Evolutionary conservation across 495 filamentous ascomycete species (phyloP).

Genomic region (Aspergillus nidulans): DNA sequence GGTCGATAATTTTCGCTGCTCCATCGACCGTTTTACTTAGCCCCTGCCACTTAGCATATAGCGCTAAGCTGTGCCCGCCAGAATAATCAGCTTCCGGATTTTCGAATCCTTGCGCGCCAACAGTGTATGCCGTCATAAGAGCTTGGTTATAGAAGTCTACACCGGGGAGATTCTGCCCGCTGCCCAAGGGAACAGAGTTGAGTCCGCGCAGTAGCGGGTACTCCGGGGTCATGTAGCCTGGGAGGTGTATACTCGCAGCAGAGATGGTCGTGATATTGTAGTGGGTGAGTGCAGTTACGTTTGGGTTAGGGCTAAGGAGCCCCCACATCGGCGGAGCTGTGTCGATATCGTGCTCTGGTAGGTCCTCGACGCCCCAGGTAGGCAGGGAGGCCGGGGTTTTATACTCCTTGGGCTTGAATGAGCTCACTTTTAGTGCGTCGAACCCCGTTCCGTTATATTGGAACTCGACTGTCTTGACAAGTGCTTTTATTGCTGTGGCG

Average conservation of each 20-base stretch:
- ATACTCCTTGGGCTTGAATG: conserved; percentile 11
- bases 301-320: not conserved
- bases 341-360: not conserved
- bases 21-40: conserved; percentile 7
- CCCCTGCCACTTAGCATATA: conserved; percentile 7
- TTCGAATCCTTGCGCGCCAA: not conserved
- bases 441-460: conserved; percentile 24
- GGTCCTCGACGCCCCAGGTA: conserved; percentile 25
- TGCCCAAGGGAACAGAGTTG: not conserved
- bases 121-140: conserved; percentile 11
- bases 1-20: conserved; percentile 29
- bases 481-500: conserved; percentile 33
- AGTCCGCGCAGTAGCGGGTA: not conserved
- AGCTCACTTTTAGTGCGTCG: conserved; percentile 10
- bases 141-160: conserved; percentile 14
- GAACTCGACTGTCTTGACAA: conserved; percentile 40
- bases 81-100: conserved; percentile 10
- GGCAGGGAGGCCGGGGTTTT: not conserved
- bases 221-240: not conserved
- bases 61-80: not conserved
- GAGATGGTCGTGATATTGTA: conserved; percentile 2
- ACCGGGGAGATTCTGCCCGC: conserved; percentile 15
- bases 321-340: conserved; percentile 3
- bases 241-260: not conserved
- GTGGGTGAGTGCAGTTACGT: not conserved